Percentiles rank a stretch among this genome's conserved stretches.
These are phyloP conservation scores for Xerocomus potaroensis DNA, from an alignment of 768 basidiomycete genomes.

Conservation along the genomic window DNA sequence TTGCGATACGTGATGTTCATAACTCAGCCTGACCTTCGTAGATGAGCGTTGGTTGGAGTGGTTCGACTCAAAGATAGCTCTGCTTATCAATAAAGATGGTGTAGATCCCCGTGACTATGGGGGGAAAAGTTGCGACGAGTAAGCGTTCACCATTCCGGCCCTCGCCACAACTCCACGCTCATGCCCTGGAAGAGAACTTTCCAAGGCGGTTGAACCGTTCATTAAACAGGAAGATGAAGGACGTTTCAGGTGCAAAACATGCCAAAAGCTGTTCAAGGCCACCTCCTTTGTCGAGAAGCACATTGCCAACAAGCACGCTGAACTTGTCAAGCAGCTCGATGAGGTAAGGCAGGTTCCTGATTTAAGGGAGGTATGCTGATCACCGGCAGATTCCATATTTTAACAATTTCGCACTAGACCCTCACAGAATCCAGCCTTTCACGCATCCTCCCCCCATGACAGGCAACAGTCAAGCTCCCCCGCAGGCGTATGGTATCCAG, in stretches of 20 bases:
- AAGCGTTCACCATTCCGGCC: conserved; percentile 31
- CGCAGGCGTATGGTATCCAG: conserved; percentile 82
- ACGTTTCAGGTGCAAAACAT: conserved; percentile 95
- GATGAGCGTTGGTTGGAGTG: conserved; percentile 89
- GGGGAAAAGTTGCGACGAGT: conserved; percentile 90
- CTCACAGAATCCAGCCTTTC: conserved; percentile 85
- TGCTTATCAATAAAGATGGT: conserved; percentile 71
- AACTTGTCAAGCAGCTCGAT: conserved; percentile 77
- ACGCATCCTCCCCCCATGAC: conserved; percentile 66
- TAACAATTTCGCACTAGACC: conserved; percentile 96
- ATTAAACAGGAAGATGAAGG: conserved; percentile 96
- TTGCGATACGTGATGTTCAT: not conserved
- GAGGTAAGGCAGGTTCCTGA: conserved; percentile 52
- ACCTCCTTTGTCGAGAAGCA: conserved; percentile 98
- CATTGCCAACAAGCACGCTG: conserved; percentile 89
- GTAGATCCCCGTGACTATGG: conserved; percentile 87
- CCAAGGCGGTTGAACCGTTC: conserved; percentile 69
- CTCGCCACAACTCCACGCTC: conserved; percentile 12
- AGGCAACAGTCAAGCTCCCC: conserved; percentile 73
- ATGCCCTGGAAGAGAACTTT: conserved; percentile 59
- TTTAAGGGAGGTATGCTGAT: conserved; percentile 13
- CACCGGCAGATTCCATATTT: conserved; percentile 71
- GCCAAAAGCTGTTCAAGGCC: conserved; percentile 97
- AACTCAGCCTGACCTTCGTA: conserved; percentile 24
- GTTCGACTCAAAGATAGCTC: conserved; percentile 81